Conservation (phyloP, 2,329 filamentous ascomycete species). For the Pseudogymnoascus sp. region DNA sequence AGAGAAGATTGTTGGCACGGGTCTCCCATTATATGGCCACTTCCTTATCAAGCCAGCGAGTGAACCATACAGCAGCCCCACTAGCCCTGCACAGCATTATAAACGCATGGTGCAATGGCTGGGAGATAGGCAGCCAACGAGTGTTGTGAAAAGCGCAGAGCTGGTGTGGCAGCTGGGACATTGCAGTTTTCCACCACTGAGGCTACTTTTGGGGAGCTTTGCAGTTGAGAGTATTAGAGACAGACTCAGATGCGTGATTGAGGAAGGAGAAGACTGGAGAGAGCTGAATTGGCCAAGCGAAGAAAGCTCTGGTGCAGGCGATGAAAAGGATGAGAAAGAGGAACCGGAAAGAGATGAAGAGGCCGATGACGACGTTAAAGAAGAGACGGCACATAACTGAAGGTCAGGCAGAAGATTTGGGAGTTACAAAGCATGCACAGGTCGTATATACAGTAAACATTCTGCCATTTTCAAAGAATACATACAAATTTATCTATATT, state of each 20-base stretch:
- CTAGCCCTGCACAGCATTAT: constrained; percentile 79
- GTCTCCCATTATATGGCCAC: constrained; percentile 75
- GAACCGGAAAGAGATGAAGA: constrained; percentile 9
- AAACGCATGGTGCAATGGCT: constrained; percentile 92
- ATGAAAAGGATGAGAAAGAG: constrained; percentile 9
- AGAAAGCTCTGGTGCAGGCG: constrained; percentile 10
- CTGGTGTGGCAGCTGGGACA: constrained; percentile 91
- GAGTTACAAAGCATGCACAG: background rate
- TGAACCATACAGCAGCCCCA: constrained; percentile 68
- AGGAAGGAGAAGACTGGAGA: constrained; percentile 93
- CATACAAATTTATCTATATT: background rate
- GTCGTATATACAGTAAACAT: background rate
- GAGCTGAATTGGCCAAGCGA: constrained; percentile 54
- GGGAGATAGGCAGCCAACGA: constrained; percentile 84
- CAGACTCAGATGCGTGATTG: constrained; percentile 78
- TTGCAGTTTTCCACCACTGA: constrained; percentile 84
- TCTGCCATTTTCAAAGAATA: background rate
- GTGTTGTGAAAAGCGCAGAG: constrained; percentile 86
- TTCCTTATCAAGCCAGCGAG: constrained; percentile 84
- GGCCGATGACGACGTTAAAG: background rate
- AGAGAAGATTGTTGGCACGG: constrained; percentile 3
- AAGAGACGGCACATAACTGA: background rate
- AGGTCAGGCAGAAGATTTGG: background rate
- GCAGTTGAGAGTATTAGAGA: constrained; percentile 95
- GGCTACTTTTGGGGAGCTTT: constrained; percentile 83